Evolutionary conservation across 2,329 filamentous ascomycete genomes (phyloP).

Genomic region (Colletotrichum cordylinicola): DNA sequence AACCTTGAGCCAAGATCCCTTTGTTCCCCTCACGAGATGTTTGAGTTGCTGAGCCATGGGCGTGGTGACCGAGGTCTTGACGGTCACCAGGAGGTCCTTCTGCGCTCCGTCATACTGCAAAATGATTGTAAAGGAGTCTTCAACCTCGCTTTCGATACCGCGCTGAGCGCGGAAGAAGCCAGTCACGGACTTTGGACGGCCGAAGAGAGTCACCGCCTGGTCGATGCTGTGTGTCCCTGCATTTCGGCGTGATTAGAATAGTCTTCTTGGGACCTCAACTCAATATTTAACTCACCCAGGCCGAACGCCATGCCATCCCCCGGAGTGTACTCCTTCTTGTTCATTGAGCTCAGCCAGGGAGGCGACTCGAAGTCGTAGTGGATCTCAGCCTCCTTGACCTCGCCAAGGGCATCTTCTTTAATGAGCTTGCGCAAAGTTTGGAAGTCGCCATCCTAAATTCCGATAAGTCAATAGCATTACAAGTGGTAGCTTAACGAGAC

Average conservation of each 20-base stretch:
- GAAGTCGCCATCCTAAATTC: constrained; percentile 61
- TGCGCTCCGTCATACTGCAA: constrained; percentile 56
- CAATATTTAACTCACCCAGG: constrained; percentile 43
- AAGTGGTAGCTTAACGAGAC: not conserved
- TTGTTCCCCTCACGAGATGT: constrained; percentile 67
- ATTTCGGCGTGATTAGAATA: not conserved
- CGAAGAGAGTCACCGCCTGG: constrained; percentile 63
- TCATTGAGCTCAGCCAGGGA: constrained; percentile 40
- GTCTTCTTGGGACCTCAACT: constrained; percentile 37
- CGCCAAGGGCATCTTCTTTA: constrained; percentile 58
- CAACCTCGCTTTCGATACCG: constrained; percentile 42
- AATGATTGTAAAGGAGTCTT: constrained; percentile 61
- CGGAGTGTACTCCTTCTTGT: constrained; percentile 34
- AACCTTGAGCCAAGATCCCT: constrained; percentile 54
- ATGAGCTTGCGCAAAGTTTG: constrained; percentile 63
- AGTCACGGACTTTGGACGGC: constrained; percentile 61
- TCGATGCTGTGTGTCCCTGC: constrained; percentile 66
- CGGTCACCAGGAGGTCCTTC: constrained; percentile 59
- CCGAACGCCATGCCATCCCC: constrained; percentile 48
- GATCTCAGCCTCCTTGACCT: constrained; percentile 68
- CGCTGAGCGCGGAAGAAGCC: constrained; percentile 62
- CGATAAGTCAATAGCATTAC: not conserved
- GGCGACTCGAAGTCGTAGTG: constrained; percentile 65
- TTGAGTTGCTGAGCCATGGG: constrained; percentile 64
- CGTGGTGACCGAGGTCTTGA: constrained; percentile 65